Evolutionary conservation across 164 flowering plant genomes (phyloP).

Genomic region (Houttuynia cordata): DNA sequence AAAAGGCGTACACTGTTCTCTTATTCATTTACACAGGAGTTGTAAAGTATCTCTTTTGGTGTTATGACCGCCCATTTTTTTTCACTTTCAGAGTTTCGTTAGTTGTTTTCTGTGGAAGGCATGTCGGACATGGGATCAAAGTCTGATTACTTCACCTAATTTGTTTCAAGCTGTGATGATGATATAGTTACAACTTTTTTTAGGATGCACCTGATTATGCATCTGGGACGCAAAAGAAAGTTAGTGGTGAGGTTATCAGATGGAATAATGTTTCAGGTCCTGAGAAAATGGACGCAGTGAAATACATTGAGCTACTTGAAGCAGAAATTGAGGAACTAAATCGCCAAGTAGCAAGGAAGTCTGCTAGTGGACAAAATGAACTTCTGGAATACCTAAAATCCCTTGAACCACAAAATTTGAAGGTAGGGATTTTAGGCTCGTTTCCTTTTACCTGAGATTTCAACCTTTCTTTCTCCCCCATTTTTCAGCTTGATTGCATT

Average conservation of each 20-base stretch:
- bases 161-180: slow-evolving; percentile 1
- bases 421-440: slow-evolving; percentile 29
- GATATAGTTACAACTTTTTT: slow-evolving; percentile 4
- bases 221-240: slow-evolving; percentile 94
- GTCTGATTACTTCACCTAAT: too few species aligned
- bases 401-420: slow-evolving; percentile 93
- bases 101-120: too few species aligned
- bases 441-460: too few species aligned
- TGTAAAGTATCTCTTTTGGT: too few species aligned
- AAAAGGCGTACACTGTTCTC: not conserved
- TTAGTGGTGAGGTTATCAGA: slow-evolving; percentile 84
- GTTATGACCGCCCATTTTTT: not conserved
- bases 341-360: slow-evolving; percentile 63
- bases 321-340: slow-evolving; percentile 91
- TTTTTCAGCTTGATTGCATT: too few species aligned
- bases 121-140: too few species aligned
- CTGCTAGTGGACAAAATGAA: slow-evolving; percentile 69
- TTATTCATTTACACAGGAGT: too few species aligned
- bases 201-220: slow-evolving; percentile 86
- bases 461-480: too few species aligned
- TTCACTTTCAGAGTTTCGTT: not conserved
- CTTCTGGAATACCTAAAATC: slow-evolving; percentile 81
- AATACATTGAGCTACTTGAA: slow-evolving; percentile 89
- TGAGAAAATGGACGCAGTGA: slow-evolving; percentile 81
- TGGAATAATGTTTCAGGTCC: slow-evolving; percentile 94